These are phyloP conservation scores for Yarrowia hollandica DNA, from an alignment of 805 yeast species.

Conservation along the genomic window DNA sequence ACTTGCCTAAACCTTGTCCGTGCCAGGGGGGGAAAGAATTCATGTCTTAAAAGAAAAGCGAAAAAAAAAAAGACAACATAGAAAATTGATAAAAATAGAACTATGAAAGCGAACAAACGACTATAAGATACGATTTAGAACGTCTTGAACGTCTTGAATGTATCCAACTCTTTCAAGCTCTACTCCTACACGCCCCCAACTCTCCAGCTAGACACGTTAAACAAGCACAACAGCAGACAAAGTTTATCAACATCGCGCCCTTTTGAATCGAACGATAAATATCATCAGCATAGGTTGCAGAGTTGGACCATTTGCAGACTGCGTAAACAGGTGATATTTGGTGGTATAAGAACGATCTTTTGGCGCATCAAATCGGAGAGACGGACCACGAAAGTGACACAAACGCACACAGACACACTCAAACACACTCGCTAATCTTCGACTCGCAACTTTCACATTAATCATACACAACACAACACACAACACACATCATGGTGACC, in stretches of 20 bases:
- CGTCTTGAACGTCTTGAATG: too few relatives aligned
- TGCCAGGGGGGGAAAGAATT: not conserved
- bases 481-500: conserved; percentile 7
- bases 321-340: conserved; percentile 16
- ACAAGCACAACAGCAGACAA: not conserved
- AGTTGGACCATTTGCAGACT: conserved; percentile 10
- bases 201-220: conserved; percentile 7
- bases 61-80: not conserved
- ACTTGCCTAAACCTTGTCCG: not conserved
- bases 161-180: too few relatives aligned
- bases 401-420: not conserved
- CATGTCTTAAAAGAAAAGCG: not conserved
- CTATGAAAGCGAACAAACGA: too few relatives aligned
- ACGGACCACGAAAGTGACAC: too few relatives aligned
- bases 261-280: conserved; percentile 20
- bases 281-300: conserved; percentile 19
- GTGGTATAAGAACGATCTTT: conserved; percentile 4
- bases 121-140: too few relatives aligned
- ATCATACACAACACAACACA: conserved; percentile 1
- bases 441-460: not conserved
- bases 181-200: too few relatives aligned
- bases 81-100: not conserved
- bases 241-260: conserved; percentile 19
- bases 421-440: not conserved
- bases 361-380: too few relatives aligned